phyloP scores from a whole-genome alignment of 805 yeast species.

The Limtongia smithiae region DNA sequence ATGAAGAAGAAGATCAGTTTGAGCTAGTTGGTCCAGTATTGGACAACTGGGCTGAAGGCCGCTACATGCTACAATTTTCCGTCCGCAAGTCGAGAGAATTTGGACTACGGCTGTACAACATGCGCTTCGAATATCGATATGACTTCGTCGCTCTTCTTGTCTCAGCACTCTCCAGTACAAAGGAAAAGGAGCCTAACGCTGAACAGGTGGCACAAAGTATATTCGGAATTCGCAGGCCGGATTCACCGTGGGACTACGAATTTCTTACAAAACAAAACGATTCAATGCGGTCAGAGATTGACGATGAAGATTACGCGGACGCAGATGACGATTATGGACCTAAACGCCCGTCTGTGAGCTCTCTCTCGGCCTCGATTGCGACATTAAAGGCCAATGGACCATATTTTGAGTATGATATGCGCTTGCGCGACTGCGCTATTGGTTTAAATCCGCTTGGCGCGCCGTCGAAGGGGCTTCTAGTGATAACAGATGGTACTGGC shows the following conservation, averaged over 20 bases:
- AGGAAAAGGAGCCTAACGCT: background rate
- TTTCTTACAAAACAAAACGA: slow-evolving; percentile 17
- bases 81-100: slow-evolving; percentile 38
- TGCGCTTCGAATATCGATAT: slow-evolving; percentile 56
- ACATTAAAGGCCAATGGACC: slow-evolving; percentile 14
- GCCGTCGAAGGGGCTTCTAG: slow-evolving; percentile 50
- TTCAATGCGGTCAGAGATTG: slow-evolving; percentile 15
- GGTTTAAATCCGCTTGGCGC: slow-evolving; percentile 64
- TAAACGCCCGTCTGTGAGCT: slow-evolving; percentile 19
- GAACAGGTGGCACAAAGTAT: slow-evolving; percentile 1
- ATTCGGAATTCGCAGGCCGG: slow-evolving; percentile 9
- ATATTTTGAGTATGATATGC: slow-evolving; percentile 29
- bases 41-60: slow-evolving; percentile 24
- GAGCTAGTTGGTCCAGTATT: slow-evolving; percentile 18
- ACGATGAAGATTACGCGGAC: slow-evolving; percentile 19
- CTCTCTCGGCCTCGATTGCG: slow-evolving; percentile 22
- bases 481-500: slow-evolving; percentile 52
- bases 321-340: slow-evolving; percentile 12
- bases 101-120: slow-evolving; percentile 48
- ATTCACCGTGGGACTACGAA: slow-evolving; percentile 21
- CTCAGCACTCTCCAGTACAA: background rate
- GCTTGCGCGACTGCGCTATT: slow-evolving; percentile 51
- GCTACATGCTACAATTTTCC: slow-evolving; percentile 45
- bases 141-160: slow-evolving; percentile 51
- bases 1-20: slow-evolving; percentile 9